A percentile compares a stretch with the other conserved stretches of the same genome.
Evolutionary conservation across 2,329 filamentous ascomycete genomes (phyloP).

Genomic region (Fusarium brachygibbosum): DNA sequence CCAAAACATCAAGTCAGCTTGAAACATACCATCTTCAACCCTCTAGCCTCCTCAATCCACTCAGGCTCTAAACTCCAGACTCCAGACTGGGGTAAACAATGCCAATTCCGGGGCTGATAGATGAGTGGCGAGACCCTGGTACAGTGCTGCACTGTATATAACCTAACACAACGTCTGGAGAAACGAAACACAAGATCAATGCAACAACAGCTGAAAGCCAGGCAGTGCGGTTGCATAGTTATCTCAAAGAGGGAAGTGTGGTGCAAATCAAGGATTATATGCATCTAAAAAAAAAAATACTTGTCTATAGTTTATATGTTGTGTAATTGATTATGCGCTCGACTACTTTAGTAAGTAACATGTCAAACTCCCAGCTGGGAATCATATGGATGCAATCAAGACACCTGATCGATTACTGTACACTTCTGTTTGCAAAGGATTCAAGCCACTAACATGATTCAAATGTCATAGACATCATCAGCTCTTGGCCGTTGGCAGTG

Average conservation of each 20-base stretch:
- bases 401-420: background rate
- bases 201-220: background rate
- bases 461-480: conserved; percentile 9
- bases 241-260: background rate
- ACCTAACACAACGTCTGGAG: conserved; percentile 8
- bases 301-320: background rate
- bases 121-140: conserved; percentile 18
- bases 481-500: conserved; percentile 26
- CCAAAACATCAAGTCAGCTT: no score
- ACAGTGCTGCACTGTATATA: background rate
- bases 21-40: no score
- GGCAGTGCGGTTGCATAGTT: background rate
- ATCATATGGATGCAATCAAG: background rate
- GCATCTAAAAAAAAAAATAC: background rate
- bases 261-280: background rate
- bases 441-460: background rate
- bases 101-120: conserved; percentile 21
- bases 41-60: no score
- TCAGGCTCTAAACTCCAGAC: background rate
- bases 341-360: background rate
- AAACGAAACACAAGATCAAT: conserved; percentile 27
- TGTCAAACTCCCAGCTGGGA: background rate
- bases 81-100: conserved; percentile 38
- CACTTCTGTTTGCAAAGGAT: conserved; percentile 6
- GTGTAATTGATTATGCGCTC: background rate